Evolutionary conservation across 2,329 filamentous ascomycete genomes (phyloP).

Genomic region (Hortaea sp.): DNA sequence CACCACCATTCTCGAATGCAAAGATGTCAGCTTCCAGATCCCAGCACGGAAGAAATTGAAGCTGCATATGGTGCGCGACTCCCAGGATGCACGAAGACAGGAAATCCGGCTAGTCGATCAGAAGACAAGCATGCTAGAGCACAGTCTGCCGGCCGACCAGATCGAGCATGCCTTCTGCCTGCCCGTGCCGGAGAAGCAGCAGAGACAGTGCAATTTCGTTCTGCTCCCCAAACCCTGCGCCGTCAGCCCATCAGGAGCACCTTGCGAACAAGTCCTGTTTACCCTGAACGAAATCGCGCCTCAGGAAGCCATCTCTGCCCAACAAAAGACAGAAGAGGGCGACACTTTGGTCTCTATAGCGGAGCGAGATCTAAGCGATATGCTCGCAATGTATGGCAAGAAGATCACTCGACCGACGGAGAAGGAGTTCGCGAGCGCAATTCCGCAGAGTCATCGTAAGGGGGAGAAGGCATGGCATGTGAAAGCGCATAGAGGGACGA

Average conservation of each 20-base stretch:
- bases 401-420: slow-evolving; percentile 43
- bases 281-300: slow-evolving; percentile 44
- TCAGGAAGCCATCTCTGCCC: slow-evolving; percentile 27
- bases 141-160: slow-evolving; percentile 39
- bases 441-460: slow-evolving; percentile 51
- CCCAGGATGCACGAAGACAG: slow-evolving; percentile 11
- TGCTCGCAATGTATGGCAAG: slow-evolving; percentile 37
- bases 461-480: slow-evolving; percentile 54
- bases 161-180: slow-evolving; percentile 52
- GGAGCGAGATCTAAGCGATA: slow-evolving; percentile 38
- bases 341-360: slow-evolving; percentile 38
- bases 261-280: slow-evolving; percentile 49
- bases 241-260: slow-evolving; percentile 21
- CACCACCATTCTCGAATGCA: slow-evolving; percentile 32
- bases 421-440: slow-evolving; percentile 50
- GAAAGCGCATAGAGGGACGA: slow-evolving; percentile 53
- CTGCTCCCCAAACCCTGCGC: slow-evolving; percentile 46
- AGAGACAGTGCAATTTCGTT: slow-evolving; percentile 54
- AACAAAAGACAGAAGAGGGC: slow-evolving; percentile 31
- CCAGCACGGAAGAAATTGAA: slow-evolving; percentile 55
- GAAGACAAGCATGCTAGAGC: slow-evolving; percentile 20
- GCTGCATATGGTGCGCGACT: slow-evolving; percentile 42
- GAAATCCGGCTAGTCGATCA: slow-evolving; percentile 20
- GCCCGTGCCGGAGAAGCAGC: slow-evolving; percentile 54
- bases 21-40: slow-evolving; percentile 51